Base-by-base conservation (phyloP, 2,329 filamentous ascomycete species). In the Periconia digitata region DNA sequence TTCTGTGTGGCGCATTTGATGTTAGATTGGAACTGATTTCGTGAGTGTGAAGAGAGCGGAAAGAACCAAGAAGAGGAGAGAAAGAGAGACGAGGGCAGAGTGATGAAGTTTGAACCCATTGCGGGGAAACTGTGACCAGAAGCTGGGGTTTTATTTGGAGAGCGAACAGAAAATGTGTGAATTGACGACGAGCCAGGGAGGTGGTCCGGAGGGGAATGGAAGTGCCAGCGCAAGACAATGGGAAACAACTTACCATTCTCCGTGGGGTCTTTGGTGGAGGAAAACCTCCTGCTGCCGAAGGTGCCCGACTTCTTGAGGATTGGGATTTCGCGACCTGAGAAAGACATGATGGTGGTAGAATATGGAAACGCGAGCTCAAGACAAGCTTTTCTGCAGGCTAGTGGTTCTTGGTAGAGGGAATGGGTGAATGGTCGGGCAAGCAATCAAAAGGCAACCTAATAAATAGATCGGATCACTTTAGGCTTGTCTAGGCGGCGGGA, bases 1-100 rank as follows among this genome's bases (percentile, higher is more conserved):
- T 77, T 96, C 90, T 95, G 44, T 16, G 38, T 2, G 21, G 23
- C 4, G 21, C 16, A 38, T 17, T 8, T 7, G 18, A 21, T 6
- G 16, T 17, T 17, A 38, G 35, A 6, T 38, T 32, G 27, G 27
- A 15, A 32, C 27, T 13, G 27, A 15, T 32, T 32, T 15, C n/a
- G 27, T 32, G 27, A 8, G 27, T 32, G n/a, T n/a, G n/a, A n/a
- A n/a, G n/a, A n/a, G n/a, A n/a, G n/a, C n/a, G n/a, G n/a, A n/a
- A n/a, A n/a, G n/a, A 10, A 32, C 10, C 10, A 15, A 32, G 10
- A 32, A 5, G 8, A 32, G 27, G 27, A 32, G 27, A 32, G 27
- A 32, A 6, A 32, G 27, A 32, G 27, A 32, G 6, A 12, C 12
- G 24, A 27, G 24, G 24, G n/a, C 10, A 32, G 18, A 41, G 40